Percentiles rank a stretch among this genome's conserved stretches.
phyloP scores from a whole-genome alignment of 495 filamentous ascomycete species.

The Tuber brumale region DNA sequence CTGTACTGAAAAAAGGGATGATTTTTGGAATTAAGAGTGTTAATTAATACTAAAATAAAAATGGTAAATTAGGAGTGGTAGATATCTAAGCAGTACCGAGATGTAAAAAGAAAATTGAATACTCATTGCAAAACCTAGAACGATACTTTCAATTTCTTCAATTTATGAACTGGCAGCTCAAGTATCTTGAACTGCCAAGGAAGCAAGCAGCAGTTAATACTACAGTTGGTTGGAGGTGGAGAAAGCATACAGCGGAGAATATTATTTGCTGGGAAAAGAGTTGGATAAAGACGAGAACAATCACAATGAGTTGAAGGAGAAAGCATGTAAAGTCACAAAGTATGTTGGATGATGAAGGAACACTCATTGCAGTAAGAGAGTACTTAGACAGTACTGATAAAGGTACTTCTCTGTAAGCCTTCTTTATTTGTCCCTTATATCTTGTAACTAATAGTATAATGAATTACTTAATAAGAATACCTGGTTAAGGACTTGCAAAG shows the following conservation, averaged over 20 bases:
- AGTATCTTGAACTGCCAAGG: not conserved
- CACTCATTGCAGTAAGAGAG: not conserved
- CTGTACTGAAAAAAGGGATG: too few relatives aligned
- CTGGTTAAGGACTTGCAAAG: not conserved
- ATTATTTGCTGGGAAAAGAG: not conserved
- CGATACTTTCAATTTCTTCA: not conserved
- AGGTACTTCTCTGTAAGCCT: not conserved
- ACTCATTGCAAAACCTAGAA: not conserved
- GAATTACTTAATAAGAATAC: not conserved
- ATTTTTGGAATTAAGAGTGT: too few relatives aligned
- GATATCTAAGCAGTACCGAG: too few relatives aligned
- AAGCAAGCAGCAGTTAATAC: not conserved
- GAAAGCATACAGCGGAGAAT: not conserved
- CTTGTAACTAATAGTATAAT: not conserved
- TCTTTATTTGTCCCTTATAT: too few relatives aligned
- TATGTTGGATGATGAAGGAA: slow-evolving; percentile 4
- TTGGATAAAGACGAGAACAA: not conserved
- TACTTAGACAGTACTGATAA: not conserved
- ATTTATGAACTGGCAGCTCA: slow-evolving; percentile 9
- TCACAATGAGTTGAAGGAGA: not conserved
- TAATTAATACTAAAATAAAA: too few relatives aligned
- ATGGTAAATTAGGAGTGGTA: too few relatives aligned
- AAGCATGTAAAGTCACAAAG: not conserved
- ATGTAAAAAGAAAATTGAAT: too few relatives aligned
- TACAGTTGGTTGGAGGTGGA: not conserved